Evolutionary conservation across 2,329 filamentous ascomycete species (phyloP), one percentile per base, ranked within the genome.

Genomic region (Penicillium expansum): DNA sequence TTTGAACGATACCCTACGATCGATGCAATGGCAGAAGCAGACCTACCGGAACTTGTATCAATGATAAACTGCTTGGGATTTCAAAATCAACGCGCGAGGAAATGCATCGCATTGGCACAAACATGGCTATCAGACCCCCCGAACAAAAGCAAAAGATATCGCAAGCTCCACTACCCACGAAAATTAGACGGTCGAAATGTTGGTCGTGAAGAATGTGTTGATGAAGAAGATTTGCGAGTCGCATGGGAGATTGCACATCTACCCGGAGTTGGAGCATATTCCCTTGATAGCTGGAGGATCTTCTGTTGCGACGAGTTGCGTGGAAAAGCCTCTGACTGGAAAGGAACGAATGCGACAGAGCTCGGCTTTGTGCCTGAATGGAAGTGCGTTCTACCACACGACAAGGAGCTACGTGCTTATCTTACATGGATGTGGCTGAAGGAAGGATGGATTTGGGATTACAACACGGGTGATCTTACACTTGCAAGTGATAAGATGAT

Each of bases 341-440:
- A 85, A 66, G 89, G 88, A 1, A 78, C 66, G 69, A 83, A 63
- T 62, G 76, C 67, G 58, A 73, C 50, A 14, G 68, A 70, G 30
- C 45, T 66, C 10, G 77, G 79, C 14, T 91, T 92, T 69, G 86
- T 91, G 65, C 90, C 91, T 0, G 92, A 97, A 73, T 97, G 92
- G 92, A 94, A 92, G 82, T 83, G 90, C 3, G 91, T 96, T 1
- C 70, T 89, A 48, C 91, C 92, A 0, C 77, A 81, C 42, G 92
- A 97, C 73, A 97, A 96, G 75, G 92, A 97, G 73, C 77, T 97
- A n/a, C 82, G 90, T 42, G 91, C 91, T 0, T 96, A 86, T 75
- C 74, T 97, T 67, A 82, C 88, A 38, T 97, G 92, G 92, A 90
- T 92, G 85, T 96, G 92, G 92, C 83, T 94, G 76, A 85, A 87